Evolutionary conservation across 352 stramenopile genomes (phyloP), one percentile per base, ranked within the genome.

Genomic region (Phytophthora europaea): DNA sequence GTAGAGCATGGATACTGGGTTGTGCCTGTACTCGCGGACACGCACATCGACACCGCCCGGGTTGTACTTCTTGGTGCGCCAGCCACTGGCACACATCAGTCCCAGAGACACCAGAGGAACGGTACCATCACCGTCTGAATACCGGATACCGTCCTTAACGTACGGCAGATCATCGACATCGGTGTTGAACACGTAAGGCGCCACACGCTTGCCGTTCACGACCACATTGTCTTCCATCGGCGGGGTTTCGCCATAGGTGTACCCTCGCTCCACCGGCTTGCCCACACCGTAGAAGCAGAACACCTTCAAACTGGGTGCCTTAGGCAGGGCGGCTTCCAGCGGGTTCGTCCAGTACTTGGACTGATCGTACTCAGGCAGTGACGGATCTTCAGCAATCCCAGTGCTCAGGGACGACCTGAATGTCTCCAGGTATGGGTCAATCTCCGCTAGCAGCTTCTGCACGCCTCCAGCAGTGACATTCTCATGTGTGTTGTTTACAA

Each of bases 201-300:
- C 88, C 12, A 83, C 80, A n/a, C 77, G 81, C 38, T 80, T 71
- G 50, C 68, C 82, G 9, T 87, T 79, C 10, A 73, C 74, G 26
- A 23, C 65, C 9, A 61, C 61, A 16, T 77, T 75, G 28, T 85
- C 84, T 33, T 84, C 76, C 4, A 80, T 74, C 0, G 53, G 65
- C 2, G 78, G 72, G 60, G 92, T 94, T 12, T 60, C 62, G 31
- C 78, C 76, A 55, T 96, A 96, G 33, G 89, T 78, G 71, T 97
- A 97, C 62, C 84, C 86, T 40, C 91, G 88, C 65, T 97, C 91
- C 6, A 96, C 98, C 22, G 92, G 87, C 13, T 98, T 88, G 57
- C 94, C 94, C 16, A 97, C 83, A 52, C 97, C 97, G 80, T 99
- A 99, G 9, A 99, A 76, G 53, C 97, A 99, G 67, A 98, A 98